Evolutionary conservation across 2,329 filamentous ascomycete genomes (phyloP), one percentile per base, ranked within the genome.

Genomic region (Botrytis byssoidea): DNA sequence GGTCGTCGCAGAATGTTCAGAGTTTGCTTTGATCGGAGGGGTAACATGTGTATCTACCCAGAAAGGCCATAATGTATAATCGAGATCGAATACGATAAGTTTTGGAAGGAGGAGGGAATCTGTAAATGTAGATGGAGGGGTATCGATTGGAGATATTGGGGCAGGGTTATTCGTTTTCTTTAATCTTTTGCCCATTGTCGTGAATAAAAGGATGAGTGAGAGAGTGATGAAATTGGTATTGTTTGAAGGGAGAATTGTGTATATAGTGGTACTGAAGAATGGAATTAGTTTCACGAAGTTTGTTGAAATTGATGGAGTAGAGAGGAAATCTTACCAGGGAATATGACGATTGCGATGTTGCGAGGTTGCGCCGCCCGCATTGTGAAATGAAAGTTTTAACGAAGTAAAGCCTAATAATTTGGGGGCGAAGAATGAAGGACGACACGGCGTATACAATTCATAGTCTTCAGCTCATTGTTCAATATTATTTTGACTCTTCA

Each of bases 11-110:
- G 81, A 74, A 80, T 84, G 83, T 82, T 82, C 76, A 0, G 84
- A 73, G 71, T 85, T 84, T 10, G 85, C 79, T 77, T 87, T 87
- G 29, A 97, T 84, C 0, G 94, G 95, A 10, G 90, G 88, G 37
- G 90, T 89, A 78, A 96, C 92, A 83, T 98, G 95, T 5, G 94
- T 97, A 85, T 98, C 96, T 1, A 97, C 91, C 95, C 95, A 98
- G 84, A 98, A 98, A 7, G 95, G 94, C 96, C 95, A 98, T n/a
- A 98, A 87, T 0, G 96, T 98, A 86, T 98, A 98, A 86, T 98
- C 95, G 76, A 98, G 89, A 82, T 98, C 96, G 84, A 98, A 98
- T 76, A 96, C 93, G 79, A 98, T 88, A 77, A 97, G 87, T 75
- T 91, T 80, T 3, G 80, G 80, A 25, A 81, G 79, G 59, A 88